phyloP scores from a whole-genome alignment of 306 rosid species.

The Begonia masoniana region DNA sequence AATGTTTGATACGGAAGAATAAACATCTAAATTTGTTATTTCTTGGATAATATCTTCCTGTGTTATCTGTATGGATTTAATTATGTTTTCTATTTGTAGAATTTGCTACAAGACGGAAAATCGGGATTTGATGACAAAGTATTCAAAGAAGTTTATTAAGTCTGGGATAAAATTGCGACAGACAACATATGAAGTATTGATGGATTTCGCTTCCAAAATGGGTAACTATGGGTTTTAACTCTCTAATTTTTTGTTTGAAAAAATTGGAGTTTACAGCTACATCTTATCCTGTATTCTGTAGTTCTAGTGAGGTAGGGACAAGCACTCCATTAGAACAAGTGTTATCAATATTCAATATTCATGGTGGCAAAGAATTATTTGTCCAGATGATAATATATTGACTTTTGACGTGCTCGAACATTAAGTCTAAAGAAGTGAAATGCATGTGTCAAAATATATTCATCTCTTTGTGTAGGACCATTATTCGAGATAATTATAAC shows the following conservation, averaged over 20 bases:
- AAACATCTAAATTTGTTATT: background rate
- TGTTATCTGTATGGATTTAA: background rate
- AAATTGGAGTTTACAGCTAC: too few species aligned
- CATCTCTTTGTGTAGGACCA: background rate
- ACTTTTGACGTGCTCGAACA: background rate
- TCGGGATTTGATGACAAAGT: conserved; percentile 65
- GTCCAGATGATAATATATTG: background rate
- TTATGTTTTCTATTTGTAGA: conserved; percentile 43
- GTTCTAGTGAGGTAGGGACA: too few species aligned
- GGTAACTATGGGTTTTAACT: conserved; percentile 24
- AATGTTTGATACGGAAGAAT: too few species aligned
- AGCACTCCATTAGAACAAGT: too few species aligned
- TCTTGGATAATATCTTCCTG: background rate
- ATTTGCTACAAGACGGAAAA: conserved; percentile 57
- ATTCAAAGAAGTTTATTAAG: conserved; percentile 49
- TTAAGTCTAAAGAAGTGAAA: background rate
- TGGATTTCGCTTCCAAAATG: conserved; percentile 67
- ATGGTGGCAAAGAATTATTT: too few species aligned
- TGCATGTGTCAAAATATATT: background rate
- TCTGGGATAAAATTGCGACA: conserved; percentile 70
- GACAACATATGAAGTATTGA: conserved; percentile 58
- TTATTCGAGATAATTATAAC: background rate
- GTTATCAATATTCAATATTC: too few species aligned
- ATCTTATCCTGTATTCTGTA: too few species aligned
- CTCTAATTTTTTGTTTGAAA: background rate